Evolutionary conservation across 148 eudicot genomes (phyloP).

Genomic region (Heliosperma pusillum): DNA sequence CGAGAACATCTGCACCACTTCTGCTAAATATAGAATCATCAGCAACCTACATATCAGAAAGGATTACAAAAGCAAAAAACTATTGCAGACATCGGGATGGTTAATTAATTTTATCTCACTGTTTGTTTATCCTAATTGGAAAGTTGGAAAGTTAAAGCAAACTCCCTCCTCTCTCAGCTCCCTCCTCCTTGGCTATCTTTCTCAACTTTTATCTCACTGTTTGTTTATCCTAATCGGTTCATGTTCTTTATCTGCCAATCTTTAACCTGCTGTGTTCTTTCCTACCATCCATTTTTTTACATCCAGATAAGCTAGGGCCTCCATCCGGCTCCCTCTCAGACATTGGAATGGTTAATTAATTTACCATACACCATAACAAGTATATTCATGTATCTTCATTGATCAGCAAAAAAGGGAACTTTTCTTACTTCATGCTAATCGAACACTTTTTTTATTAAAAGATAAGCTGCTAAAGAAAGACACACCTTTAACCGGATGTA

Average conservation of each 20-base stretch:
- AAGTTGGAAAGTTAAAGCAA: too few relatives aligned
- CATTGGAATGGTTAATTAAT: not conserved
- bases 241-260: not conserved
- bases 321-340: too few relatives aligned
- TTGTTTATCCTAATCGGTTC: not conserved
- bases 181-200: not conserved
- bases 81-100: too few relatives aligned
- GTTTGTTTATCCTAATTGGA: too few relatives aligned
- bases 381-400: not conserved
- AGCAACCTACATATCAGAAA: conserved; percentile 51
- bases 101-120: too few relatives aligned
- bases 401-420: not conserved
- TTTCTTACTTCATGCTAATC: not conserved
- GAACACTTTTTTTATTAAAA: not conserved
- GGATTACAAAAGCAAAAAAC: conserved; percentile 11
- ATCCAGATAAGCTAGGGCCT: not conserved
- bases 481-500: conserved; percentile 68
- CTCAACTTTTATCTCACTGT: not conserved
- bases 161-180: not conserved
- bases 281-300: not conserved
- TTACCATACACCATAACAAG: not conserved
- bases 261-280: not conserved
- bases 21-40: conserved; percentile 60
- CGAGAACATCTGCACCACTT: conserved; percentile 73
- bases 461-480: not conserved